These are phyloP conservation scores for Candida ortonii DNA, from an alignment of 805 yeast genomes.

Conservation along the genomic window DNA sequence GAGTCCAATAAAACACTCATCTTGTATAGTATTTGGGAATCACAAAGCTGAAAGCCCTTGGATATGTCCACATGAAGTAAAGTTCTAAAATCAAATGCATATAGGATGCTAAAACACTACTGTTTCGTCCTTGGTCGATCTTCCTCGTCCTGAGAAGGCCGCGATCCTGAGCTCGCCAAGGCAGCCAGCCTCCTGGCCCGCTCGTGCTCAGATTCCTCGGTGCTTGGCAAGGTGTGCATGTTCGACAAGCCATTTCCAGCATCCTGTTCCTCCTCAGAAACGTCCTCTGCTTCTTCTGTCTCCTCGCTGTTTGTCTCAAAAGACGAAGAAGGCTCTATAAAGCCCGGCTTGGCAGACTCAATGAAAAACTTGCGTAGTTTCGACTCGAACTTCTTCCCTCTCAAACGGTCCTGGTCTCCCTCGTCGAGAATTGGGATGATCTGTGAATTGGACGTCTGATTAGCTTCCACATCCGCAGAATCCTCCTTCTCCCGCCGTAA, in stretches of 20 bases:
- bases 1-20: too few relatives aligned
- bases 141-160: constrained; percentile 39
- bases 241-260: constrained; percentile 20
- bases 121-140: too few relatives aligned
- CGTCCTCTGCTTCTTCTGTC: constrained; percentile 13
- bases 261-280: constrained; percentile 12
- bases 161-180: constrained; percentile 23
- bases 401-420: constrained; percentile 10
- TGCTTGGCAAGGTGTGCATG: constrained; percentile 13
- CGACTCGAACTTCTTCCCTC: constrained; percentile 24
- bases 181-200: constrained; percentile 32
- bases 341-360: constrained; percentile 24
- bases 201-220: constrained; percentile 26
- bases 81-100: too few relatives aligned
- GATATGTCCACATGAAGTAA: too few relatives aligned
- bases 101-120: too few relatives aligned
- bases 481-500: constrained; percentile 17
- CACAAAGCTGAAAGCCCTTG: too few relatives aligned
- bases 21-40: too few relatives aligned
- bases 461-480: constrained; percentile 21
- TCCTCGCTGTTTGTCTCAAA: constrained; percentile 7
- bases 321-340: constrained; percentile 18
- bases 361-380: constrained; percentile 26
- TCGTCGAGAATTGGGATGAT: constrained; percentile 20
- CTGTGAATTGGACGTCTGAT: constrained; percentile 18